Evolutionary conservation across 139 green algal genomes (phyloP).

Genomic region (Chlamydomonas sp.): DNA sequence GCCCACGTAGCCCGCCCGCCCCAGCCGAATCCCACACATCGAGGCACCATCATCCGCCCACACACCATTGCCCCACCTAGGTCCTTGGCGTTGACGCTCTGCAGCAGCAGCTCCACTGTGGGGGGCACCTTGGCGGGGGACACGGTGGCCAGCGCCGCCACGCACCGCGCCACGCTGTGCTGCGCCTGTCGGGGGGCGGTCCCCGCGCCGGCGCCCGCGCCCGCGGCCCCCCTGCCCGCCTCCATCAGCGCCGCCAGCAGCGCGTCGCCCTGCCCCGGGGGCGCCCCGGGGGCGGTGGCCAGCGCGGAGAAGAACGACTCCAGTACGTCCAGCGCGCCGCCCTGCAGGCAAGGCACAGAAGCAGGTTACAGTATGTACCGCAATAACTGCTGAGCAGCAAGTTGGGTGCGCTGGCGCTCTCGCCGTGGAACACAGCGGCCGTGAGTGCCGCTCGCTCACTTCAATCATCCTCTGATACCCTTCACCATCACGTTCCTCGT

Average conservation of each 20-base stretch:
- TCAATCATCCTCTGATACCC: too few species aligned
- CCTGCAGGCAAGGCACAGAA: neutral
- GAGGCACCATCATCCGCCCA: too few species aligned
- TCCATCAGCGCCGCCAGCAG: conserved; percentile 72
- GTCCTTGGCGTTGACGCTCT: conserved; percentile 8
- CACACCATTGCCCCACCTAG: too few species aligned
- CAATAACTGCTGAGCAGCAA: too few species aligned
- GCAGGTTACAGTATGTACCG: too few species aligned
- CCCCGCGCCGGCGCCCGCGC: conserved; percentile 20
- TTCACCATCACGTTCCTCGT: too few species aligned
- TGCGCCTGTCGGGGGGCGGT: conserved; percentile 52
- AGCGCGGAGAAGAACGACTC: conserved; percentile 81
- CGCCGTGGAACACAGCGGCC: too few species aligned
- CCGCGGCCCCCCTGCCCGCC: conserved; percentile 46
- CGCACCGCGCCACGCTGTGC: conserved; percentile 79
- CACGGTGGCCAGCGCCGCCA: conserved; percentile 70
- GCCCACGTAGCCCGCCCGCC: too few species aligned
- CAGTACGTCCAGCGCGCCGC: conserved; percentile 13
- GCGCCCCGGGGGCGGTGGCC: conserved; percentile 37
- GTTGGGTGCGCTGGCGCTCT: too few species aligned
- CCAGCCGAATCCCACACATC: too few species aligned
- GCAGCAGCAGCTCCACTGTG: conserved; percentile 42
- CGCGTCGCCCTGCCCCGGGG: conserved; percentile 38
- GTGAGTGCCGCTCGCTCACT: too few species aligned
- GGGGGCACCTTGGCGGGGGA: conserved; percentile 12